Evolutionary conservation across 306 rosid genomes (phyloP).

Genomic region (Quercus dentata): DNA sequence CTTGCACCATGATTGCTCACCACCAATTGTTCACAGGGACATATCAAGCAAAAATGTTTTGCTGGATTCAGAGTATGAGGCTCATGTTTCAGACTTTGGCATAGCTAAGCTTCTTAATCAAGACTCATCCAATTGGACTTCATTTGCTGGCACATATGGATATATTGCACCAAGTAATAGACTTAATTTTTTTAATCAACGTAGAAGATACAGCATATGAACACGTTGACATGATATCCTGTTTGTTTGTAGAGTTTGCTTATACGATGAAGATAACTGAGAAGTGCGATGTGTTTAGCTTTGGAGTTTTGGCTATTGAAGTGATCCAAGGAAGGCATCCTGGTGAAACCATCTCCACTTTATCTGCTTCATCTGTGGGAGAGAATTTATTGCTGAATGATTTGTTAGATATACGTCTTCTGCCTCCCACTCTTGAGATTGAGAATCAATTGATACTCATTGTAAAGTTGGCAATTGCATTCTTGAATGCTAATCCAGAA

Average conservation of each 20-base stretch:
- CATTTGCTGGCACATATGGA: slow-evolving; percentile 12
- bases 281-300: slow-evolving; percentile 9
- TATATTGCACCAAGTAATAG: slow-evolving; percentile 17
- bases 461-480: no score
- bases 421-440: no score
- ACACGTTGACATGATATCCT: background rate
- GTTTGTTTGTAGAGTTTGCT: slow-evolving; percentile 4
- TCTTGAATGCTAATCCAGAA: no score
- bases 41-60: slow-evolving; percentile 14
- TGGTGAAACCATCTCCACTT: background rate
- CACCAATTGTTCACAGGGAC: slow-evolving; percentile 8
- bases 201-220: no score
- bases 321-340: slow-evolving; percentile 10
- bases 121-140: slow-evolving; percentile 19
- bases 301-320: slow-evolving; percentile 4
- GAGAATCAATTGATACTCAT: no score
- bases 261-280: slow-evolving; percentile 8
- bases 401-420: no score
- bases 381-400: background rate
- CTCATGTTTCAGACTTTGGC: slow-evolving; percentile 22
- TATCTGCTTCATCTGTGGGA: background rate
- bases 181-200: no score
- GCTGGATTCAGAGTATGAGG: background rate
- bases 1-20: slow-evolving; percentile 17
- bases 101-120: slow-evolving; percentile 18